Evolutionary conservation across 495 filamentous ascomycete genomes (phyloP), one percentile per base, ranked within the genome.

Genomic region (Entonaema liquescens): DNA sequence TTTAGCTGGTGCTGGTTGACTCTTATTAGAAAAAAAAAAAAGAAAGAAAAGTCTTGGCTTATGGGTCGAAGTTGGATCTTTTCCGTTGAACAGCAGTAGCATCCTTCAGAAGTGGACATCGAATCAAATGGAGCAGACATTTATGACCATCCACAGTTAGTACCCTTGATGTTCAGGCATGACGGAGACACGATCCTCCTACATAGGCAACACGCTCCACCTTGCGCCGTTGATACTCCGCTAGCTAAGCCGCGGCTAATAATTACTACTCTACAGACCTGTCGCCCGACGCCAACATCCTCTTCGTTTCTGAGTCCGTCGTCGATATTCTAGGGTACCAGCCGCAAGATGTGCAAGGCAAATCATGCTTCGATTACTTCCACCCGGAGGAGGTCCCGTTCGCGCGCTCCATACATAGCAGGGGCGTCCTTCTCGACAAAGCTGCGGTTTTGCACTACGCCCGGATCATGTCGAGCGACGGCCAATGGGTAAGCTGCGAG

Each of bases 141-240:
- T 96, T 82, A 96, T 97, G 82, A 93, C 93, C 68, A 96, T 96
- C 71, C 93, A 96, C 80, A 93, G 93, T 89, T 79, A 82, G 90
- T 87, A 71, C 67, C 72, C 40, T 57, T 57, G 23, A 12, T 49
- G 68, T 65, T 59, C 23, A n/a, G 53, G 58, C 17, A 44, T 47
- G 17, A 60, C 53, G 35, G 26, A 72, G 33, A 47, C 40, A 33
- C 50, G n/a, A 25, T 61, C 59, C 23, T 36, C 36, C 55, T 56
- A n/a, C n/a, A n/a, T n/a, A 59, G 44, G 25, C 49, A 42, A 25
- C 62, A 38, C 36, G 40, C 33, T 63, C 57, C 31, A 57, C 44
- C 52, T 59, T 53, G n/a, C 47, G 19, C 53, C 58, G 23, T 33
- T 64, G 55, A 42, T 60, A 67, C 59, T 40, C 62, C 35, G 29